Conservation (phyloP, 306 rosid species). For the Leucaena leucocephala region DNA sequence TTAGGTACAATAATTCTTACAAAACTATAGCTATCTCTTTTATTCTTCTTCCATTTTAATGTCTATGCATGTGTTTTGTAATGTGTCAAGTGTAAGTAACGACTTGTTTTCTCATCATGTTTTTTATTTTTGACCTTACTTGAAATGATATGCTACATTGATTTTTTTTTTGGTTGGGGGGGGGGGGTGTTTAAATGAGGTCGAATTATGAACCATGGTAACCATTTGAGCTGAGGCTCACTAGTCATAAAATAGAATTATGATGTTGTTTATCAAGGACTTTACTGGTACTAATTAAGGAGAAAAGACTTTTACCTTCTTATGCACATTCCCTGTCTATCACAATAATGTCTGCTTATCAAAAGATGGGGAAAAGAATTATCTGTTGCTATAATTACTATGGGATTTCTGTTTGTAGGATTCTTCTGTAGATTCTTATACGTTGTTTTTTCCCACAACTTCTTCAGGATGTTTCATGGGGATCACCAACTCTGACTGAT, state of each 20-base stretch:
- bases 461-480: slow-evolving; percentile 84
- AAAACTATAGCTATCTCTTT: neutral
- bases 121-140: neutral
- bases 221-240: neutral
- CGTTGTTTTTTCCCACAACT: neutral
- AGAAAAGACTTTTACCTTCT: neutral
- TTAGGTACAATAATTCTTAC: neutral
- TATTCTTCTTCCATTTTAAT: neutral
- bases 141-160: neutral
- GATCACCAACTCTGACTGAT: slow-evolving; percentile 69
- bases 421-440: neutral
- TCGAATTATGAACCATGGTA: neutral
- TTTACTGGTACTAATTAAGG: neutral
- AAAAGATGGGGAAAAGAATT: neutral
- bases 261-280: neutral
- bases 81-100: neutral
- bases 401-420: neutral
- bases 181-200: neutral
- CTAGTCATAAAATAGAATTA: neutral
- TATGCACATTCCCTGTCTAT: neutral
- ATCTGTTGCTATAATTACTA: neutral
- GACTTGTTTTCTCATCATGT: neutral
- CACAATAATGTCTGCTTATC: neutral
- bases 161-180: neutral
- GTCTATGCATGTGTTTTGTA: neutral